A percentile compares a stretch with the other conserved stretches of the same genome.
phyloP scores from a whole-genome alignment of 78 protist species.

The Protostelium mycophagum region DNA sequence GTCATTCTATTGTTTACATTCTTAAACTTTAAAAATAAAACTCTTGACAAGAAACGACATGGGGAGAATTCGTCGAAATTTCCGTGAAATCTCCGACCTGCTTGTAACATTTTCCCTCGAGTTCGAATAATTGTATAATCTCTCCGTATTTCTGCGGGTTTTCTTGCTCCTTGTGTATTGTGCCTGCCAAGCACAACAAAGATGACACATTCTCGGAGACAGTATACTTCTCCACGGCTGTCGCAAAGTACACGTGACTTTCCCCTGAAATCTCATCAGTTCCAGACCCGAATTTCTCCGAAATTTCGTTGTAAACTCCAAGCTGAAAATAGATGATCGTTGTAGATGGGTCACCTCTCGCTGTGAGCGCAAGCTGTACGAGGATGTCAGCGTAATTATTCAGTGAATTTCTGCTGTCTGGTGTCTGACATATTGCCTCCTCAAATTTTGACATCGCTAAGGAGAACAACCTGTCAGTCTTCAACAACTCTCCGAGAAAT shows the following conservation, averaged over 20 bases:
- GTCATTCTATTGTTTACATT: no score
- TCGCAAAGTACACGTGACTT: not conserved
- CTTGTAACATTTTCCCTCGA: not conserved
- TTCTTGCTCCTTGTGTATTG: not conserved
- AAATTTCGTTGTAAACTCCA: no score
- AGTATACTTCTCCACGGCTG: not conserved
- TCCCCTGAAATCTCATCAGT: no score
- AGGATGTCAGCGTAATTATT: constrained; percentile 58
- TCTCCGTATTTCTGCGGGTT: not conserved
- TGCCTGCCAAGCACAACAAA: not conserved
- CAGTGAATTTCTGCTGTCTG: constrained; percentile 46
- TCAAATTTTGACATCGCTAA: constrained; percentile 57
- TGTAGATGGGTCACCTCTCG: constrained; percentile 21
- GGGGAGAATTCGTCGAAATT: not conserved
- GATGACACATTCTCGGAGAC: not conserved
- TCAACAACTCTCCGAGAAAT: no score
- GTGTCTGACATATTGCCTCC: constrained; percentile 63
- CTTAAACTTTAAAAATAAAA: no score
- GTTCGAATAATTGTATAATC: not conserved
- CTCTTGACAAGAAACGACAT: not conserved
- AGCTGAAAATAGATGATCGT: not conserved
- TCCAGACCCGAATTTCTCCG: no score
- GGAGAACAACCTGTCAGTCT: constrained; percentile 38
- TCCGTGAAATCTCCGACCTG: not conserved
- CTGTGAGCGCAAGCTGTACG: constrained; percentile 40